Base-by-base conservation (phyloP, 2,329 filamentous ascomycete genomes). In the Cladorrhinum sp. region DNA sequence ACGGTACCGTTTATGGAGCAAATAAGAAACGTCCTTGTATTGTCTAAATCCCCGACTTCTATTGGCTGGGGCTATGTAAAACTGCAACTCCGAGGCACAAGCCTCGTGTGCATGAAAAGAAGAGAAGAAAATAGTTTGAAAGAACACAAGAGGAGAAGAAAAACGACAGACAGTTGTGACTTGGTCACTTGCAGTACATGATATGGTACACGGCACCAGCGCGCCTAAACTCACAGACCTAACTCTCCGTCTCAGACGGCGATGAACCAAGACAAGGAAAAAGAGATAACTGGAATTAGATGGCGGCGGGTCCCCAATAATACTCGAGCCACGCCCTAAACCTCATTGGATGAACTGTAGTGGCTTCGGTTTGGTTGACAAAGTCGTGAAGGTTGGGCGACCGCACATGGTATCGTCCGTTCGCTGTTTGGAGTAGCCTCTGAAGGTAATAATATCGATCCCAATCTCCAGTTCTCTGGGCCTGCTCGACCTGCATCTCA, bases 341-440 rank as follows among this genome's bases (percentile, higher is more conserved):
- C 1, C 69, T 73, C 60, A 79, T 73, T 0, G 85, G 82, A 51
- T 76, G 76, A 12, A 86, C 61, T 39, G 77, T 70, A 12, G 80
- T 75, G 3, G 72, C 65, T 3, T 73, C 64, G 64, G 65, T 73
- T 14, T 66, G 70, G 26, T 73, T 68, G 49, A 83, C 69, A 2
- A 77, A 67, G 2, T 78, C 75, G 70, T 90, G 89, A 58, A 91
- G 74, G 63, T 86, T 88, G 1, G 84, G 74, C 12, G 81, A 75
- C 2, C 77, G 75, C 66, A 89, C 89, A 64, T 87, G 84, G 69
- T 90, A 92, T 9, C 86, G 81, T 1, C 87, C 86, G 64, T 88
- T 83, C 18, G 84, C 84, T 0, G 89, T 91, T 30, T 86, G 87
- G 39, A 90, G 78, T 23, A 91, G 80, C 30, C 86, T 79, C 61